Evolutionary conservation across 371 early-diverging fungal genomes (phyloP).

Genomic region (Circinella umbellata): DNA sequence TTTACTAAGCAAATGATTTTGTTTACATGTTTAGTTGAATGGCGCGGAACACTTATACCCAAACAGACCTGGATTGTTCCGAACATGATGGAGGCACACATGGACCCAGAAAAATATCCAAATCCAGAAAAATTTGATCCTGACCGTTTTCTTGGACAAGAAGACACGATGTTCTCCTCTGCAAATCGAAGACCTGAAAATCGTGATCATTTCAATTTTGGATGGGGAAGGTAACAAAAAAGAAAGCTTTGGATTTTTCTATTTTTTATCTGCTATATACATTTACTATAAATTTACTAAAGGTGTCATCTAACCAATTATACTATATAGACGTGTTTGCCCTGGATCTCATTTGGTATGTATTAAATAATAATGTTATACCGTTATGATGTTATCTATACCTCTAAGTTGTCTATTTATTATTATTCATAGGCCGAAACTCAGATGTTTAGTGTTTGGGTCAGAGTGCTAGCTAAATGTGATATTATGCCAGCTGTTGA

Average conservation of each 20-base stretch:
- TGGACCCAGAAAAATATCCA: slow-evolving; percentile 10
- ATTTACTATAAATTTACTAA: background rate
- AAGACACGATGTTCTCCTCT: slow-evolving; percentile 10
- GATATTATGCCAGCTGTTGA: slow-evolving; percentile 13
- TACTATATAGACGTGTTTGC: slow-evolving; percentile 12
- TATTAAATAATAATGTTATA: background rate
- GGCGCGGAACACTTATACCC: slow-evolving; percentile 30
- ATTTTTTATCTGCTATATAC: background rate
- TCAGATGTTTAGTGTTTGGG: slow-evolving; percentile 10
- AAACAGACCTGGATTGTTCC: slow-evolving; percentile 28
- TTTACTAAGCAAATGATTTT: too few species aligned
- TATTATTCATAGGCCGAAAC: slow-evolving; percentile 2
- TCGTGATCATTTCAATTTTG: slow-evolving; percentile 26
- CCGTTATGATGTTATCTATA: background rate
- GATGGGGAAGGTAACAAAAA: slow-evolving; percentile 17
- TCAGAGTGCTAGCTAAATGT: slow-evolving; percentile 12
- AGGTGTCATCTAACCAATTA: background rate
- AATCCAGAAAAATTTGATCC: slow-evolving; percentile 21
- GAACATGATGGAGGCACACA: slow-evolving; percentile 23
- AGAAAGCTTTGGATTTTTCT: background rate
- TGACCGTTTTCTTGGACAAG: slow-evolving; percentile 18
- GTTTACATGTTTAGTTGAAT: too few species aligned
- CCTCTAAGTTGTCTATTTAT: background rate
- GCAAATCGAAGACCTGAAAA: slow-evolving; percentile 11
- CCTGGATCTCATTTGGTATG: background rate